phyloP scores from a whole-genome alignment of 257 asterid species.

The Scutellaria galericulata region DNA sequence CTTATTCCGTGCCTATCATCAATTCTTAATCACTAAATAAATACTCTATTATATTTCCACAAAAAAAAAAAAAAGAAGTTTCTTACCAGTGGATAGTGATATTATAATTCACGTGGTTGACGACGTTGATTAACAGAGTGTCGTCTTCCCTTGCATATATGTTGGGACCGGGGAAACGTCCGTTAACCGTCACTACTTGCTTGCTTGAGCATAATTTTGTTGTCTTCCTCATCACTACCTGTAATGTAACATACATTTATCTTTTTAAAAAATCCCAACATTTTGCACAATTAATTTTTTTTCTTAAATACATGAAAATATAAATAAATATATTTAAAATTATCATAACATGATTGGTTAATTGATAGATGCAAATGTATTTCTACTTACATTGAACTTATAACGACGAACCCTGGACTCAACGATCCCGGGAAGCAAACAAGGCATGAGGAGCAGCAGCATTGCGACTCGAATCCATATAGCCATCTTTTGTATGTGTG shows the following conservation, averaged over 20 bases:
- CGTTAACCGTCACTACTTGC: constrained; percentile 61
- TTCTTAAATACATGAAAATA: too few species aligned
- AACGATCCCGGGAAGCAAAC: constrained; percentile 42
- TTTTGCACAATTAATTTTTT: too few species aligned
- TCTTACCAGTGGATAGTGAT: constrained; percentile 61
- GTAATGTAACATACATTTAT: constrained; percentile 31
- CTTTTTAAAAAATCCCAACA: too few species aligned
- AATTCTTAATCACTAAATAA: too few species aligned
- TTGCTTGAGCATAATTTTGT: constrained; percentile 60
- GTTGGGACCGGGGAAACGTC: constrained; percentile 68
- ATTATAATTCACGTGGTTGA: constrained; percentile 59
- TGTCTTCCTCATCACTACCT: constrained; percentile 52
- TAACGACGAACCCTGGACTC: constrained; percentile 48
- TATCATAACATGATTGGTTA: neutral
- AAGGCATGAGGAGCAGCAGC: constrained; percentile 37
- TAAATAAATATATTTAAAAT: too few species aligned
- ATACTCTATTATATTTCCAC: too few species aligned
- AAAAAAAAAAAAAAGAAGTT: too few species aligned
- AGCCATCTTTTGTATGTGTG: constrained; percentile 29
- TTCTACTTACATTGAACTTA: constrained; percentile 56
- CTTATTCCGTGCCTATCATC: constrained; percentile 70
- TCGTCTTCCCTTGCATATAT: constrained; percentile 67
- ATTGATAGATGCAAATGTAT: too few species aligned
- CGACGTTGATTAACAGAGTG: constrained; percentile 55
- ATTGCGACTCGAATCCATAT: constrained; percentile 41